Conservation (phyloP, 164 flowering plant species). For the Berberis thunbergii region DNA sequence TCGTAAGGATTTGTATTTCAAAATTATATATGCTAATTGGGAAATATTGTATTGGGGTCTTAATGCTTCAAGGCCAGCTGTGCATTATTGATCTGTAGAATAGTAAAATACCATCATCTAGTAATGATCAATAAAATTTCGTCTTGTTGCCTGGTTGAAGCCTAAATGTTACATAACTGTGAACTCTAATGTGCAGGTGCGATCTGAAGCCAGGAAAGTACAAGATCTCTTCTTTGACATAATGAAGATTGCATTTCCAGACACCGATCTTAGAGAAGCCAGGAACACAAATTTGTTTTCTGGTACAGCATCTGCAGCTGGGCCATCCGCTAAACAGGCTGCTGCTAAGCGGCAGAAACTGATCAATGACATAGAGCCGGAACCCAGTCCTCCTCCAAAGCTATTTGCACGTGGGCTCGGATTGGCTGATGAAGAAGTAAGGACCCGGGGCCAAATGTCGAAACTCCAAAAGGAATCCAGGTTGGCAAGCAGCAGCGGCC, state of each 20-base stretch:
- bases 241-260: conserved; percentile 73
- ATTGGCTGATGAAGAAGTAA: conserved; percentile 29
- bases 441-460: conserved; percentile 23
- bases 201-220: conserved; percentile 80
- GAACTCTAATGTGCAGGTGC: conserved; percentile 44
- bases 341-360: conserved; percentile 40
- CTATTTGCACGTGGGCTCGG: conserved; percentile 27
- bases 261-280: conserved; percentile 74
- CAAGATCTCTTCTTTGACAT: conserved; percentile 85
- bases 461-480: conserved; percentile 51
- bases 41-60: no score
- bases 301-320: conserved; percentile 32
- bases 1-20: no score
- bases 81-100: no score
- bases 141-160: not conserved
- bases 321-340: conserved; percentile 36
- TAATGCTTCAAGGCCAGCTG: no score
- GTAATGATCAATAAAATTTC: not conserved
- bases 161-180: not conserved
- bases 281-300: conserved; percentile 48
- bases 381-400: conserved; percentile 31
- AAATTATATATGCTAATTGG: no score
- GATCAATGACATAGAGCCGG: conserved; percentile 48
- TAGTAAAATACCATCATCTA: no score
- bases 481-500: conserved; percentile 34